Base-by-base conservation (phyloP, 2,329 filamentous ascomycete genomes). In the Dactylellina parvicollis region DNA sequence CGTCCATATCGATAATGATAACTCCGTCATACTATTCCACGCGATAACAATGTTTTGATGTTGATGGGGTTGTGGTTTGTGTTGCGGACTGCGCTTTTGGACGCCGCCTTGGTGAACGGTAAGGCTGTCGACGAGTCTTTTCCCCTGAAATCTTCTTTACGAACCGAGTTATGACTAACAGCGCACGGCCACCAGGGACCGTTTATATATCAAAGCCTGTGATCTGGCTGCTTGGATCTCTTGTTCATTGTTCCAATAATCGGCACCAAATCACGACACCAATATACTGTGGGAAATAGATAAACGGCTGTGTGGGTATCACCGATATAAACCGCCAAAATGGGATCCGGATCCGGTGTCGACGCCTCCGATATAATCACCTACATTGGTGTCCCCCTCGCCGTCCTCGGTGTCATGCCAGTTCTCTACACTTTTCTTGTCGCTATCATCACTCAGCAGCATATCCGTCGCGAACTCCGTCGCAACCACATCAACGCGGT, bases 391-490 rank as follows among this genome's bases (percentile, higher is more conserved):
- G 81, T 89, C 1, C 87, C 87, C 1, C 80, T 89, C 16, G 86
- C 85, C 0, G 83, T 88, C 1, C 79, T 88, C 1, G 86, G 85
- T 44, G 84, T 89, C 20, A 81, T 89, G 4, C 88, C 88, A 0
- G 89, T 89, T 55, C 81, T 90, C 44, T 90, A 89, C 81, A 90
- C 89, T 77, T 88, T 85, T 18, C 81, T 86, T 59, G 83, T 84
- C 24, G 88, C 86, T 2, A 83, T 89, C 24, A 81, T 86, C 12
- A 87, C 86, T 1, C 82, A 88, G 1, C 86, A 86, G 38, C 85
- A 85, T 50, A 87, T 90, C 79, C 85, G 84, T 78, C 84, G 84
- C 64, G 85, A 85, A 80, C 83, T 90, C 2, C 80, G 84, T 14
- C 83, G 83, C 61, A 85, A 86, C 78, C 83, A 83, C n/a, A 80